A percentile compares a stretch with the other conserved stretches of the same genome.
phyloP scores from a whole-genome alignment of 176 grass and related monocot genomes.

The Carex littledalei region DNA sequence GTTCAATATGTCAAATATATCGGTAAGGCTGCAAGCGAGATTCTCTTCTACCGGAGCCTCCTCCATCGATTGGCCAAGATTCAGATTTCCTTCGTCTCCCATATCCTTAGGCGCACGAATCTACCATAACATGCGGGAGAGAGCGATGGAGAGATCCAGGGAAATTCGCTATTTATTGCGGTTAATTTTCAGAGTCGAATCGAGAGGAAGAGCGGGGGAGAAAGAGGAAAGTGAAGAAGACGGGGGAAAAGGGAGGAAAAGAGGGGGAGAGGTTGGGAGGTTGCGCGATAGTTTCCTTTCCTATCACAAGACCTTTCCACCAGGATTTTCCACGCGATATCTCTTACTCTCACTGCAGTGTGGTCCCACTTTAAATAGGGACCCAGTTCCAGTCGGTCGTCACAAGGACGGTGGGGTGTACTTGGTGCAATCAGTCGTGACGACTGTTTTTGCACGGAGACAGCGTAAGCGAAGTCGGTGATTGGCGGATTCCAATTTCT shows the following conservation, averaged over 20 bases:
- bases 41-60: not conserved
- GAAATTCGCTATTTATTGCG: not conserved
- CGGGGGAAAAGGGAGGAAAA: not conserved
- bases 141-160: not conserved
- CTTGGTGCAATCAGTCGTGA: not conserved
- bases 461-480: slow-evolving; percentile 6
- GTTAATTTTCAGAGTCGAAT: not conserved
- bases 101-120: not conserved
- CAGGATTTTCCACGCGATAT: not conserved
- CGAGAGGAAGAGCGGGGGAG: not conserved
- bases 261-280: not conserved
- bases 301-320: not conserved
- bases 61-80: not conserved
- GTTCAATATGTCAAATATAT: slow-evolving; percentile 11
- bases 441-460: not conserved
- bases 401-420: not conserved
- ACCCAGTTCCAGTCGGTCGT: not conserved
- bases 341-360: not conserved
- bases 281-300: slow-evolving; percentile 21
- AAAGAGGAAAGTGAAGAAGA: slow-evolving; percentile 7
- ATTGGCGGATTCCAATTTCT: slow-evolving; percentile 13
- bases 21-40: slow-evolving; percentile 10
- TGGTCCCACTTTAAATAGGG: not conserved
- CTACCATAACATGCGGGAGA: slow-evolving; percentile 2
- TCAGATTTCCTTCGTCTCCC: slow-evolving; percentile 17